These are phyloP conservation scores for Paraphysoderma sedebokerense DNA, from an alignment of 371 early-diverging fungal genomes.

Conservation along the genomic window DNA sequence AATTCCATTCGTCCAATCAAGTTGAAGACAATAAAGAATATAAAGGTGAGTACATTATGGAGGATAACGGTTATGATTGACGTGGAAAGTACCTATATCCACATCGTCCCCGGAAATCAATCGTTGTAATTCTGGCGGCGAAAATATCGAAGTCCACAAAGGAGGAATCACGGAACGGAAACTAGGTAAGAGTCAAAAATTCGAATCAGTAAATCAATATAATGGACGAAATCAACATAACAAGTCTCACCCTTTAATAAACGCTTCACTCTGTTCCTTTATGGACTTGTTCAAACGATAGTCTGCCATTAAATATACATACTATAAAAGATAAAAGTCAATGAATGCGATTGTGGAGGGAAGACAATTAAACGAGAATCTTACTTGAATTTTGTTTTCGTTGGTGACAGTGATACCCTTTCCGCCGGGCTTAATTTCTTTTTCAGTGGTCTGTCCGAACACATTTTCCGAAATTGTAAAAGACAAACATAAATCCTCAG, in stretches of 20 bases:
- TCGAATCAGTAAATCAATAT: too few relatives aligned
- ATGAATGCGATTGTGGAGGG: too few relatives aligned
- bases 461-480: constrained; percentile 58
- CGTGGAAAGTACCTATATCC: too few relatives aligned
- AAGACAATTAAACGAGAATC: too few relatives aligned
- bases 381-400: constrained; percentile 53
- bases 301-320: constrained; percentile 22
- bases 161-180: too few relatives aligned
- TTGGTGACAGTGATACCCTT: constrained; percentile 57
- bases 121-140: constrained; percentile 18
- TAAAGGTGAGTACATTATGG: too few relatives aligned
- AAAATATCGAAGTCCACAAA: too few relatives aligned
- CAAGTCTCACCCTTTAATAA: constrained; percentile 19
- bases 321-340: too few relatives aligned
- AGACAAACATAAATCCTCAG: constrained; percentile 47
- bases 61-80: too few relatives aligned
- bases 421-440: constrained; percentile 64
- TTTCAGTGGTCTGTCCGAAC: constrained; percentile 7
- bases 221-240: too few relatives aligned
- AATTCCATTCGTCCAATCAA: constrained; percentile 44
- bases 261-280: constrained; percentile 14
- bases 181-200: too few relatives aligned
- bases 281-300: constrained; percentile 21
- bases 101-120: too few relatives aligned
- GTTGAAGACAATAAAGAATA: constrained; percentile 54